phyloP scores from a whole-genome alignment of 257 asterid species.

The Cordia subcordata region DNA sequence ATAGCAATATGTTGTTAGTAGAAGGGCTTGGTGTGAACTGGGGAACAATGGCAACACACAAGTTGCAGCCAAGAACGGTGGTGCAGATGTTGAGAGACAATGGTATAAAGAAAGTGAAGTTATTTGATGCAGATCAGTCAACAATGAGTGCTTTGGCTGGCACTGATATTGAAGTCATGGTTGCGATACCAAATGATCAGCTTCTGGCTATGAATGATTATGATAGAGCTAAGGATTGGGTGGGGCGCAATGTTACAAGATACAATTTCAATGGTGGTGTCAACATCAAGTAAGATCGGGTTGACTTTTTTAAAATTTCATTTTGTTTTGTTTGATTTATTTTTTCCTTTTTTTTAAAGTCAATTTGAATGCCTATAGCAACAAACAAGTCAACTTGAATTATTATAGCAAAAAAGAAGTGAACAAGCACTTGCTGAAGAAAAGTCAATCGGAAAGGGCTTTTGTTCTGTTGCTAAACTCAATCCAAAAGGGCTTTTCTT shows the following conservation, averaged over 20 bases:
- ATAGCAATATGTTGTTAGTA: constrained; percentile 12
- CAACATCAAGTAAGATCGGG: constrained; percentile 44
- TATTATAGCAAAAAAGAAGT: no score
- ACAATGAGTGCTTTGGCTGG: constrained; percentile 72
- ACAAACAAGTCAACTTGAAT: no score
- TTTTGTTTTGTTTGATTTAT: neutral
- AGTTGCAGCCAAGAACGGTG: constrained; percentile 56
- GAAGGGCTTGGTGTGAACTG: constrained; percentile 70
- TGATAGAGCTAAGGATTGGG: constrained; percentile 65
- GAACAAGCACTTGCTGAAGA: no score
- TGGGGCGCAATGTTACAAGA: constrained; percentile 50
- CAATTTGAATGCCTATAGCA: no score
- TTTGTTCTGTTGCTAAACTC: no score
- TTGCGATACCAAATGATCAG: constrained; percentile 76
- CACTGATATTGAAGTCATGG: constrained; percentile 63
- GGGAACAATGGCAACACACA: constrained; percentile 79
- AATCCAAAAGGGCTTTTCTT: no score
- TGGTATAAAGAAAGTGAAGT: constrained; percentile 62
- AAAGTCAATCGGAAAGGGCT: no score
- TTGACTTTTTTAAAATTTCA: no score
- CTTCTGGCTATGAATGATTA: constrained; percentile 50
- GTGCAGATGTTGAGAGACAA: constrained; percentile 58
- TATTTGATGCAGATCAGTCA: constrained; percentile 60
- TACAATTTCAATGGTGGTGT: constrained; percentile 70
- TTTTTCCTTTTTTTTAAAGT: neutral